A percentile compares a stretch with the other conserved stretches of the same genome.
Evolutionary conservation across 306 rosid species (phyloP).

Genomic region (Cucumis hystrix): DNA sequence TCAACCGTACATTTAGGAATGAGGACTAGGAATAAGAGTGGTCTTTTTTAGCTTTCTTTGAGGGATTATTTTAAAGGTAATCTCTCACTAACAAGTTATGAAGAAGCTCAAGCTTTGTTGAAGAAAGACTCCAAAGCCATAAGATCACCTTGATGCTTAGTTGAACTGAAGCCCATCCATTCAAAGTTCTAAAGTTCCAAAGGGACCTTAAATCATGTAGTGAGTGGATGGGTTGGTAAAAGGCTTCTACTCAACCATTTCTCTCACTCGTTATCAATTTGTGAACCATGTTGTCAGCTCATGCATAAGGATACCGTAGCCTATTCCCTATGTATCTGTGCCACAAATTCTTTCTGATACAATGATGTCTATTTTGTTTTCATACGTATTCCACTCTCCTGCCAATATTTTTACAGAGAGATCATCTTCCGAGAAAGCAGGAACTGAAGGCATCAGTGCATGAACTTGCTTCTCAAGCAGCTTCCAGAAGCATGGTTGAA

Average conservation of each 20-base stretch:
- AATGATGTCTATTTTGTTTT: background rate
- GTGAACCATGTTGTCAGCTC: background rate
- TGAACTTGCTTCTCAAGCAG: conserved; percentile 75
- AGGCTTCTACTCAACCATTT: background rate
- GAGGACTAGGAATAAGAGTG: background rate
- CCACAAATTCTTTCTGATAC: background rate
- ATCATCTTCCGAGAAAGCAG: conserved; percentile 22
- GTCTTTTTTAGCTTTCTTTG: background rate
- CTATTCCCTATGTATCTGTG: background rate
- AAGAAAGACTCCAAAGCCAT: background rate
- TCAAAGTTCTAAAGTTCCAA: background rate
- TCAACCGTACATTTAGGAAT: background rate
- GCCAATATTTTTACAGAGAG: conserved; percentile 34
- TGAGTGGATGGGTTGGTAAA: background rate
- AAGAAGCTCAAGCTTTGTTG: background rate
- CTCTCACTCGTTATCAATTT: background rate
- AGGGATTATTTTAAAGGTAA: background rate
- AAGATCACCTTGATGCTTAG: background rate
- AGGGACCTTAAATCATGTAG: background rate
- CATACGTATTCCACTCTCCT: conserved; percentile 1
- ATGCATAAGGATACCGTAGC: background rate
- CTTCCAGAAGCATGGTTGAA: conserved; percentile 56
- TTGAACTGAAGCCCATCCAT: background rate
- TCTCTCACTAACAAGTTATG: background rate
- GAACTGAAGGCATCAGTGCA: conserved; percentile 46